Evolutionary conservation across 805 yeast genomes (phyloP).

Genomic region (Hanseniaspora pseudoguilliermondii): DNA sequence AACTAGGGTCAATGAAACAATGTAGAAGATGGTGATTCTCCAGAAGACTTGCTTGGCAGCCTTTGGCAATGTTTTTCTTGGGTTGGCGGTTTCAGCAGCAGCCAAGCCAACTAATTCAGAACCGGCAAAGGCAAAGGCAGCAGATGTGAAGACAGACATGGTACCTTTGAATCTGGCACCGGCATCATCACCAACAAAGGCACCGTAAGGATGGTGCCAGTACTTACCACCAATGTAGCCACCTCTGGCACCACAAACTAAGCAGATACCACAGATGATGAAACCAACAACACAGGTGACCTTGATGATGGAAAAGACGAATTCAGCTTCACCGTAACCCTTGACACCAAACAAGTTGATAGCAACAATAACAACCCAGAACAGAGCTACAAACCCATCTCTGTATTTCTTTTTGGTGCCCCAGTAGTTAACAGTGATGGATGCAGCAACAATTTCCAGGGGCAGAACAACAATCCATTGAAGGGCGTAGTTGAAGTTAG

Average conservation of each 20-base stretch:
- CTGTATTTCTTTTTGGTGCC: conserved; percentile 33
- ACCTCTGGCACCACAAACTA: conserved; percentile 35
- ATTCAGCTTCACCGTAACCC: conserved; percentile 45
- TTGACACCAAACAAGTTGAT: conserved; percentile 44
- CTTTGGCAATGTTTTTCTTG: conserved; percentile 36
- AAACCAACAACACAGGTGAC: conserved; percentile 40
- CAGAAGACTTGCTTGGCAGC: conserved; percentile 47
- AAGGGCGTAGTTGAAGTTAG: conserved; percentile 45
- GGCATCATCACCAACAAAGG: conserved; percentile 37
- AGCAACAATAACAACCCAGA: conserved; percentile 35
- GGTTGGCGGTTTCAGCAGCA: conserved; percentile 37
- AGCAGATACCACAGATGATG: conserved; percentile 40
- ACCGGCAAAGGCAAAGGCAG: conserved; percentile 44
- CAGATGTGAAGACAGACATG: conserved; percentile 42
- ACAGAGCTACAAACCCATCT: conserved; percentile 38
- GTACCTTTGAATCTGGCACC: conserved; percentile 38
- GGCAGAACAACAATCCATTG: conserved; percentile 43
- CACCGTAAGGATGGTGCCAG: conserved; percentile 41
- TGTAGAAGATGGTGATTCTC: conserved; percentile 41
- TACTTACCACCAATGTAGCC: conserved; percentile 40
- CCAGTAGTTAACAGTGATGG: conserved; percentile 44
- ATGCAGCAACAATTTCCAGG: conserved; percentile 40
- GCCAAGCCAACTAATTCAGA: conserved; percentile 42
- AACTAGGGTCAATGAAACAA: conserved; percentile 33
- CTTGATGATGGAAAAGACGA: conserved; percentile 37